Evolutionary conservation across 2,329 filamentous ascomycete genomes (phyloP).

Genomic region (Alternaria brassicae): DNA sequence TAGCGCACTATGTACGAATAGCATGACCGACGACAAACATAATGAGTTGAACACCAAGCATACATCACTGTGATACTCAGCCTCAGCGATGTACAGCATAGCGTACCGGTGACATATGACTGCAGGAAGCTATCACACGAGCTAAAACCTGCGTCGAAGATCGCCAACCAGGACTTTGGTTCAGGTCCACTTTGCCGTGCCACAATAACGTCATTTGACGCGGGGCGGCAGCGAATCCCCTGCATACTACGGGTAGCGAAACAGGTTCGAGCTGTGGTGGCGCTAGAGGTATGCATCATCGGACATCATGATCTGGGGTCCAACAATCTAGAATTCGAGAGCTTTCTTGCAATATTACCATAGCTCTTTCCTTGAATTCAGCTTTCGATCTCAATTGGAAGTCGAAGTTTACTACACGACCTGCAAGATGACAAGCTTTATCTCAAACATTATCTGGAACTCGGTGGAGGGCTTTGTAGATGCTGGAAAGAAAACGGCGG

Average conservation of each 20-base stretch:
- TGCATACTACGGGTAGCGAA: constrained; percentile 19
- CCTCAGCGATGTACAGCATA: neutral
- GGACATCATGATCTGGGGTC: constrained; percentile 16
- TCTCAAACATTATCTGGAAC: constrained; percentile 50
- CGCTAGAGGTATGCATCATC: constrained; percentile 28
- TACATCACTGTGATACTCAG: neutral
- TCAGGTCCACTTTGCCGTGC: constrained; percentile 13
- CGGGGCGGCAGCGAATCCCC: constrained; percentile 24
- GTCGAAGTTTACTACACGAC: neutral
- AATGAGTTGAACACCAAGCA: neutral
- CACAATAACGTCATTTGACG: constrained; percentile 40
- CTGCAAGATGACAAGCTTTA: constrained; percentile 39
- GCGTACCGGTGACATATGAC: neutral
- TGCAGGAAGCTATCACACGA: neutral
- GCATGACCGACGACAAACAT: neutral
- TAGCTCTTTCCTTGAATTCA: neutral
- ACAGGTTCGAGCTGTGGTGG: constrained; percentile 37
- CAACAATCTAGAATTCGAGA: constrained; percentile 5
- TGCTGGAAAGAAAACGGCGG: constrained; percentile 45
- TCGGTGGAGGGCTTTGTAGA: constrained; percentile 49
- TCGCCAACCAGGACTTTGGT: constrained; percentile 12
- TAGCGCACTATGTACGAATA: constrained; percentile 16
- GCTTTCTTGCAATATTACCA: neutral
- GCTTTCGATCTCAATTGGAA: neutral
- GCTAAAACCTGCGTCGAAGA: constrained; percentile 12